Percentiles rank a stretch among this genome's conserved stretches.
Evolutionary conservation across 768 basidiomycete species (phyloP).

Genomic region (Lentinula raphanica): DNA sequence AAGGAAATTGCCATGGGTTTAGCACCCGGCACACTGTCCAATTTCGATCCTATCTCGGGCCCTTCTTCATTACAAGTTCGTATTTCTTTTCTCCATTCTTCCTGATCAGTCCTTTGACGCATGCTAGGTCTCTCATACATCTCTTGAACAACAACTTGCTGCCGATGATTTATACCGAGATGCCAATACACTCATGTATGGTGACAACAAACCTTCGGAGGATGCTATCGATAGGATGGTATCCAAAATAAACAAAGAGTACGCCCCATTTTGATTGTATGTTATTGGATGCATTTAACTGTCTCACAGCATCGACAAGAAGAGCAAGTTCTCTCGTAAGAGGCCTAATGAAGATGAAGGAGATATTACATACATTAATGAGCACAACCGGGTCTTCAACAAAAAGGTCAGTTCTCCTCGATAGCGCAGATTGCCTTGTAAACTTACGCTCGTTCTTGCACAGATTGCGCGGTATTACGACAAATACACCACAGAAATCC

Average conservation of each 20-base stretch:
- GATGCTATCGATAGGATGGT: constrained; percentile 93
- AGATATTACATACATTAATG: constrained; percentile 99
- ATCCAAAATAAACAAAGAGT: constrained; percentile 91
- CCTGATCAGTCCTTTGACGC: constrained; percentile 9
- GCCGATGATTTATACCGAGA: constrained; percentile 87
- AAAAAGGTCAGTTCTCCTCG: constrained; percentile 63
- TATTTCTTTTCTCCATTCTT: constrained; percentile 1
- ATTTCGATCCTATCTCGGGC: constrained; percentile 49
- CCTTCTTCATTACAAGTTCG: constrained; percentile 32
- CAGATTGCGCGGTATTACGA: constrained; percentile 46
- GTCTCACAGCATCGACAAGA: constrained; percentile 72
- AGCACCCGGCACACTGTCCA: constrained; percentile 61
- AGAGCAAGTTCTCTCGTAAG: constrained; percentile 86
- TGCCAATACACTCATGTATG: constrained; percentile 88
- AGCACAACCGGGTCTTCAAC: constrained; percentile 96
- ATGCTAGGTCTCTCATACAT: constrained; percentile 45
- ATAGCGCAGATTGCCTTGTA: neutral
- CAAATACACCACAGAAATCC: constrained; percentile 94
- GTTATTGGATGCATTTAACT: no score
- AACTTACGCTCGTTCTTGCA: neutral
- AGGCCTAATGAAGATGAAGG: constrained; percentile 85
- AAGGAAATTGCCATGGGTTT: constrained; percentile 82
- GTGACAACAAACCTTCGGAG: constrained; percentile 91
- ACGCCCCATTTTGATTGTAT: constrained; percentile 31
- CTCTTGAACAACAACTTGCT: constrained; percentile 61